Evolutionary conservation across 2,329 filamentous ascomycete genomes (phyloP).

Genomic region (Pseudohalonectria lignicola): DNA sequence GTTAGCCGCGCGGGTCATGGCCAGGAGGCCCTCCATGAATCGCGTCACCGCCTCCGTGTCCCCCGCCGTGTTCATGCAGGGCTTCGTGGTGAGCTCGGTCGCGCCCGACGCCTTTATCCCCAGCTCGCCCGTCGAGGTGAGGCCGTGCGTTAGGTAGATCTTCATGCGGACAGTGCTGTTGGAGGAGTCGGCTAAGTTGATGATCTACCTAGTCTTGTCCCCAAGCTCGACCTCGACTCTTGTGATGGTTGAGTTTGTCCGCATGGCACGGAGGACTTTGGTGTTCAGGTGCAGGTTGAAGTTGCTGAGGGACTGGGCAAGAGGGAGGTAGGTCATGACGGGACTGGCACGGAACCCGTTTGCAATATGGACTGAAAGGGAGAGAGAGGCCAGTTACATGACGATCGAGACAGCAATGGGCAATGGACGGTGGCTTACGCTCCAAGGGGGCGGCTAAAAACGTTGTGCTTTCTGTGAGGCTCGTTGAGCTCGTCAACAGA

Average conservation of each 20-base stretch:
- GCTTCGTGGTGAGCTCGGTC: slow-evolving; percentile 27
- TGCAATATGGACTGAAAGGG: too few relatives aligned
- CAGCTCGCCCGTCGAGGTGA: slow-evolving; percentile 32
- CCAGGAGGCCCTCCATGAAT: slow-evolving; percentile 15
- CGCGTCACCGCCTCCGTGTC: slow-evolving; percentile 16
- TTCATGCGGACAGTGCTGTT: slow-evolving; percentile 30
- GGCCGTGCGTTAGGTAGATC: slow-evolving; percentile 38
- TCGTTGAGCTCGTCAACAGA: slow-evolving; percentile 8
- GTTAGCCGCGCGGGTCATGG: slow-evolving; percentile 13
- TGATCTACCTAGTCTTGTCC: slow-evolving; percentile 9
- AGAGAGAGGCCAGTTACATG: too few relatives aligned
- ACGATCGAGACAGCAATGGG: too few relatives aligned
- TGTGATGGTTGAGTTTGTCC: slow-evolving; percentile 10
- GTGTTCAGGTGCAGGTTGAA: slow-evolving; percentile 12
- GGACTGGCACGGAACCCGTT: slow-evolving; percentile 10
- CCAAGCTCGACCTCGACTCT: slow-evolving; percentile 10
- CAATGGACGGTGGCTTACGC: slow-evolving; percentile 2
- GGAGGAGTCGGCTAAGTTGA: slow-evolving; percentile 8
- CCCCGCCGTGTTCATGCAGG: slow-evolving; percentile 21
- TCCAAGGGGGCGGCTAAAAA: slow-evolving; percentile 8
- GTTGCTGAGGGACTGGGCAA: slow-evolving; percentile 10
- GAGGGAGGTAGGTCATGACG: slow-evolving; percentile 11
- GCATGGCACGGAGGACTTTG: slow-evolving; percentile 11
- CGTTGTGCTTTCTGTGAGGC: slow-evolving; percentile 8
- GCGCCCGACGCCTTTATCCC: slow-evolving; percentile 24